Evolutionary conservation across 305 asterid genomes (phyloP).

Genomic region (Rubia occidens): DNA sequence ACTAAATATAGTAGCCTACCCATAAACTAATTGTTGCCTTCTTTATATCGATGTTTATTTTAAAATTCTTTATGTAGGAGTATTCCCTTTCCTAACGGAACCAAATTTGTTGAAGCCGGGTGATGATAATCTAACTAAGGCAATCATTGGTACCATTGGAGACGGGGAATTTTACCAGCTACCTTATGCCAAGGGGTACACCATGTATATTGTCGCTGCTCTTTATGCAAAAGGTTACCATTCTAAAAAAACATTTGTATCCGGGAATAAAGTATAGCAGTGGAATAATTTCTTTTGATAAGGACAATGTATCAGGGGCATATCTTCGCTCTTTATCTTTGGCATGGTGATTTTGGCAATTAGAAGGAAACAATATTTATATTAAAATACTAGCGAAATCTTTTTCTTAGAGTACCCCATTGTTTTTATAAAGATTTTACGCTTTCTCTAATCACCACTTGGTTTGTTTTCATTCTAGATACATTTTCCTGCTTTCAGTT

Average conservation of each 20-base stretch:
- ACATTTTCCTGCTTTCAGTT: slow-evolving; percentile 40
- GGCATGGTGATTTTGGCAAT: not conserved
- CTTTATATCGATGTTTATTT: slow-evolving; percentile 16
- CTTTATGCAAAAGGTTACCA: not conserved
- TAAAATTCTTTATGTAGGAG: slow-evolving; percentile 45
- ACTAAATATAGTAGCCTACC: too few species aligned
- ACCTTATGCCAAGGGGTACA: slow-evolving; percentile 97
- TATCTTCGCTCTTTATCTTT: not conserved
- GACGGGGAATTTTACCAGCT: slow-evolving; percentile 90
- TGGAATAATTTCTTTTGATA: too few species aligned
- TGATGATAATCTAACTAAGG: slow-evolving; percentile 83
- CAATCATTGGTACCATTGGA: slow-evolving; percentile 95
- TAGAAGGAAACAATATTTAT: not conserved
- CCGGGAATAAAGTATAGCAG: slow-evolving; percentile 1
- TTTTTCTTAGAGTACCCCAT: not conserved
- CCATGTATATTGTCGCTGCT: slow-evolving; percentile 39
- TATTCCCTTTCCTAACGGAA: slow-evolving; percentile 87
- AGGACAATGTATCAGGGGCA: not conserved
- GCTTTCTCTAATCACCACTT: slow-evolving; percentile 6
- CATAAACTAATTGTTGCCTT: slow-evolving; percentile 13
- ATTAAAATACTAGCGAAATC: not conserved
- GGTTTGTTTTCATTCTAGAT: slow-evolving; percentile 13
- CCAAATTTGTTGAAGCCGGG: slow-evolving; percentile 87
- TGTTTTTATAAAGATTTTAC: not conserved
- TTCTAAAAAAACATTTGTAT: not conserved